Base-by-base conservation (phyloP, 768 basidiomycete genomes). In the Russula lepida region DNA sequence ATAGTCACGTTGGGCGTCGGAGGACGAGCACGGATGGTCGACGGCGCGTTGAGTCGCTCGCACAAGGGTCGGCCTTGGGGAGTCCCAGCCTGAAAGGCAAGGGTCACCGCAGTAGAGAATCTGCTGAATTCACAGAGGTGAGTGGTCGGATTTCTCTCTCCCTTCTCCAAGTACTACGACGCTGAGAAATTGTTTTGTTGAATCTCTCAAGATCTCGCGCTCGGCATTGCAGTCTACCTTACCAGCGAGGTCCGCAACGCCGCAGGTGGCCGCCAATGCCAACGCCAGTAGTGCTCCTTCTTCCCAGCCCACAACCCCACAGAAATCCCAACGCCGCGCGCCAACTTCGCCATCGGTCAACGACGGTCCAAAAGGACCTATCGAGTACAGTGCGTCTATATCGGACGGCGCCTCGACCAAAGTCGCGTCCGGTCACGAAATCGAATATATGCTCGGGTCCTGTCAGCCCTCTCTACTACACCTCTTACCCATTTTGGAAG, bases 391-490 rank as follows among this genome's bases (percentile, higher is more conserved):
- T n/a, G 51, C 46, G 13, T 64, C 61, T 11, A 12, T 52, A 2
- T 64, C 64, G 6, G 62, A 63, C 13, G 44, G 44, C 15, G 54
- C 63, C n/a, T 44, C 64, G 54, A 65, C 68, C 50, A 70, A 69
- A 49, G 72, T 77, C 19, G 73, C 78, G 6, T 76, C 73, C 17
- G 71, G 69, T 23, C 73, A 75, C 28, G 72, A 75, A 19, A 67
- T 89, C 23, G 82, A 84, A 60, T 69, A 74, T 1, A 72, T 88
- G 39, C 77, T 89, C 17, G 71, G 76, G 1, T 79, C 84, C 5
- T 89, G 86, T 68, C 76, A 81, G 60, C 87, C 88, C 19, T 81
- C 86, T 3, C 72, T 89, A 51, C 56, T 80, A 17, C 88, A 89
- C 72, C 79, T 88, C 43, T 73, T 76, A 1, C 84, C 84, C 0